Base-by-base conservation (phyloP, 1,139 yeast genomes). In the Suhomyces maxii region DNA sequence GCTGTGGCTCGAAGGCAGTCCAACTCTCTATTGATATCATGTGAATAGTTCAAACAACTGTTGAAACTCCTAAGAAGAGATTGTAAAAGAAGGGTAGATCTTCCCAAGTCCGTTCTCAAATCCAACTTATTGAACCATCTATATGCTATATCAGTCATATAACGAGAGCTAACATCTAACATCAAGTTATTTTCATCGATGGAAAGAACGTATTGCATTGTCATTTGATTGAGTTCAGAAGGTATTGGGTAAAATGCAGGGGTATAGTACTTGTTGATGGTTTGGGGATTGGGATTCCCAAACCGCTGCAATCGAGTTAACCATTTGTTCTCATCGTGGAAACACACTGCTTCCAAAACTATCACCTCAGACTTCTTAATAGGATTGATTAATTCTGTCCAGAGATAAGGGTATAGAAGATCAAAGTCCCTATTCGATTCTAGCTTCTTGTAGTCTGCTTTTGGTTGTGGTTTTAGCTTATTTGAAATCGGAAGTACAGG, bases 351-450 rank as follows among this genome's bases (percentile, higher is more conserved):
- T 46, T 71, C 77, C 3, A 71, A 34, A 0, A 69, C 52, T 11
- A 68, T 49, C 0, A 71, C 31, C 46, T 71, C 71, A 2, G 53
- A 45, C 1, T 50, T 49, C 42, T 70, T 52, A 4, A 66, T 31
- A 0, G 77, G 76, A 45, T 70, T 69, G 2, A 71, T 53, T 3
- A 71, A 43, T 50, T 71, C 77, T 8, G 74, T 69, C 77, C 77
- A 71, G 48, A 59, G 70, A 48, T 70, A 70, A 0, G 77, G 77
- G 46, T 65, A 70, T 7, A 71, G 51, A 11, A 71, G 51, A 49
- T 71, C 77, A 47, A 64, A 60, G 43, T 71, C 77, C 37, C 61
- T 64, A 40, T 67, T 71, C 6, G 57, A 46, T 7, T 49, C 46
- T 1, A 68, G 45, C 35, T 63, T 65, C 2, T 48, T 49, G 7